A percentile compares a stretch with the other conserved stretches of the same genome.
phyloP scores from a whole-genome alignment of 169 alveolate species.

The Besnoitia besnoiti region DNA sequence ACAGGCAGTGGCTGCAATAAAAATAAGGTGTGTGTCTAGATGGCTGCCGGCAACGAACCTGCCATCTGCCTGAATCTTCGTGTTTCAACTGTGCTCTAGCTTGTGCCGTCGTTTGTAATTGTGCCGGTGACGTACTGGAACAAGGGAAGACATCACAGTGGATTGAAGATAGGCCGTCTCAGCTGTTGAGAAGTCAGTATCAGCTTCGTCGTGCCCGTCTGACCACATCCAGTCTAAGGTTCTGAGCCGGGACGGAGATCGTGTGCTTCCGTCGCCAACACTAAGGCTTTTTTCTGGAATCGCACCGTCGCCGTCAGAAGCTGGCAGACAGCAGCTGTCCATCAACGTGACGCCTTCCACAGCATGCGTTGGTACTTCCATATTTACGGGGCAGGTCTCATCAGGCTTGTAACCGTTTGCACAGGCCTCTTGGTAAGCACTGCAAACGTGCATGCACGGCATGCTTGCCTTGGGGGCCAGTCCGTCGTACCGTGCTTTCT shows the following conservation, averaged over 20 bases:
- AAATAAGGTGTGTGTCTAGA: no score
- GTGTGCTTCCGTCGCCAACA: not conserved
- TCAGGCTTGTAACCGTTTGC: no score
- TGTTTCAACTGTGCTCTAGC: no score
- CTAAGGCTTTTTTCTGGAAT: not conserved
- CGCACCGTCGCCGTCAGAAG: not conserved
- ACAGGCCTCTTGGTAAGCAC: no score
- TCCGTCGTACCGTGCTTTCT: no score
- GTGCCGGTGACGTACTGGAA: not conserved
- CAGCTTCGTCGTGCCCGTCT: not conserved
- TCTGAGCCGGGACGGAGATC: not conserved
- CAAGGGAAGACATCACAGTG: not conserved
- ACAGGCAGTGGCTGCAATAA: no score
- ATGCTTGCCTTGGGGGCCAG: no score
- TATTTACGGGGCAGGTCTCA: no score
- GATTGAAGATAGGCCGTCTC: not conserved
- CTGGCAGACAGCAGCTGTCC: not conserved
- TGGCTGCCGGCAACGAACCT: no score
- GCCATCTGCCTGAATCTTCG: no score
- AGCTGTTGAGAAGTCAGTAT: not conserved
- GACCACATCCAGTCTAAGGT: conserved; percentile 2
- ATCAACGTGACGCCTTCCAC: not conserved
- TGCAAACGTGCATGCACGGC: no score
- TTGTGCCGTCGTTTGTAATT: no score
- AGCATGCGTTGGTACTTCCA: not conserved